A percentile compares a stretch with the other conserved stretches of the same genome.
Conservation (phyloP, 2,329 filamentous ascomycete genomes). For the Teratosphaeria nubilosa region DNA sequence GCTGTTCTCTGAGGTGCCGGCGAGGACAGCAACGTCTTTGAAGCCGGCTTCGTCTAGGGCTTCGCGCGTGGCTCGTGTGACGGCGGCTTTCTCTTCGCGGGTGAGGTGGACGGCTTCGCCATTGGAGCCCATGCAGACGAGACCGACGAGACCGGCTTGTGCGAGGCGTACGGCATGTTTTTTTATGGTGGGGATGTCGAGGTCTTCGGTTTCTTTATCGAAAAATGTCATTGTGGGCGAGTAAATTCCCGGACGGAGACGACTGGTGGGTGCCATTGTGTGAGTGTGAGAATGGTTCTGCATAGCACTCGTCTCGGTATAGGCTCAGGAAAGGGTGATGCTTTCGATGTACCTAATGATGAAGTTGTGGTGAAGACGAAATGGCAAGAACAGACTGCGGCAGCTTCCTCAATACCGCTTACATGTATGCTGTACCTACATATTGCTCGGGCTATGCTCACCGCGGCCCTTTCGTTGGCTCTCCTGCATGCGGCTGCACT, state of each 20-base stretch:
- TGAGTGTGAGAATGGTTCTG: neutral
- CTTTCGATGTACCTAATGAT: neutral
- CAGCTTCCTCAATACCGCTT: neutral
- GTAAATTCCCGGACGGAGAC: conserved; percentile 68
- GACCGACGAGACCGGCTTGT: conserved; percentile 65
- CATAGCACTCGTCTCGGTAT: neutral
- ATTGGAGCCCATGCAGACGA: conserved; percentile 84
- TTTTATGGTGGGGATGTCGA: conserved; percentile 71
- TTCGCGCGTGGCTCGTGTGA: conserved; percentile 68
- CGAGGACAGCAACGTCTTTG: conserved; percentile 63
- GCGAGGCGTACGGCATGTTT: conserved; percentile 71
- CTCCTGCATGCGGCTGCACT: neutral
- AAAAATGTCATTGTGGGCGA: conserved; percentile 89
- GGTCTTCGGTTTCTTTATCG: conserved; percentile 69
- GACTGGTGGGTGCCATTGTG: conserved; percentile 22
- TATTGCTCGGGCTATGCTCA: neutral
- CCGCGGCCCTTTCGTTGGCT: neutral
- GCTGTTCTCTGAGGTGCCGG: conserved; percentile 72
- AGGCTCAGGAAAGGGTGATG: neutral
- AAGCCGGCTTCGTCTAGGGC: conserved; percentile 76
- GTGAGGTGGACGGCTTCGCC: conserved; percentile 81
- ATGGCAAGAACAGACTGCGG: neutral
- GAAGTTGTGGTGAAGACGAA: neutral
- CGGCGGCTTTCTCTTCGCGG: conserved; percentile 61
- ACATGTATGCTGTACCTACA: neutral